These are phyloP conservation scores for Clarireedia homoeocarpa DNA, from an alignment of 2,329 filamentous ascomycete genomes.

Conservation along the genomic window DNA sequence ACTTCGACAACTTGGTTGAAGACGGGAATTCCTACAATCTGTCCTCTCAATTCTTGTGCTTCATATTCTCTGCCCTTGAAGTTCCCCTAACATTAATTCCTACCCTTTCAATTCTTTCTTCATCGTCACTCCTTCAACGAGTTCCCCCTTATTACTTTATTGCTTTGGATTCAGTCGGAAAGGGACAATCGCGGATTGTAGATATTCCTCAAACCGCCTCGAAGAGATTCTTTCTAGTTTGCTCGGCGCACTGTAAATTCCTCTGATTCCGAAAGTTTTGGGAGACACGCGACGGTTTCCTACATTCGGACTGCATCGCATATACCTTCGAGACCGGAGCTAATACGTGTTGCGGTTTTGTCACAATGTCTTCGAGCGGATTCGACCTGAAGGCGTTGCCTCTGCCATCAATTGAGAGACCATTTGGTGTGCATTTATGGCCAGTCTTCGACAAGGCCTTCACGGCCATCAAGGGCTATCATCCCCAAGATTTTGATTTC, in stretches of 20 bases:
- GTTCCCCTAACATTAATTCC: conserved; percentile 1
- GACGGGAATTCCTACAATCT: neutral
- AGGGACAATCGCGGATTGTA: neutral
- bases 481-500: conserved; percentile 81
- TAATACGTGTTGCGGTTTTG: conserved; percentile 1
- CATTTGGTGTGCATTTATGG: conserved; percentile 89
- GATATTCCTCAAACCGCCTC: neutral
- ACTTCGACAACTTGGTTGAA: neutral
- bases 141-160: neutral
- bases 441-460: conserved; percentile 88
- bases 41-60: neutral
- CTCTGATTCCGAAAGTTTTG: conserved; percentile 6
- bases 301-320: neutral
- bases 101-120: neutral
- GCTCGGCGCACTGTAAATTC: conserved; percentile 7
- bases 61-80: neutral
- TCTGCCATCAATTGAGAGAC: conserved; percentile 77
- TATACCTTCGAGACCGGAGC: neutral
- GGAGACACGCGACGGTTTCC: conserved; percentile 1
- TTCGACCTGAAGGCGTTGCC: conserved; percentile 34
- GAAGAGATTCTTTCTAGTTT: neutral
- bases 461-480: conserved; percentile 68
- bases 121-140: conserved; percentile 4
- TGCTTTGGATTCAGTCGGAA: neutral
- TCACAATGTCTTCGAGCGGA: conserved; percentile 7